Percentiles rank a stretch among this genome's conserved stretches.
These are phyloP conservation scores for Phytophthora fragariae DNA, from an alignment of 352 stramenopile species.

Conservation along the genomic window DNA sequence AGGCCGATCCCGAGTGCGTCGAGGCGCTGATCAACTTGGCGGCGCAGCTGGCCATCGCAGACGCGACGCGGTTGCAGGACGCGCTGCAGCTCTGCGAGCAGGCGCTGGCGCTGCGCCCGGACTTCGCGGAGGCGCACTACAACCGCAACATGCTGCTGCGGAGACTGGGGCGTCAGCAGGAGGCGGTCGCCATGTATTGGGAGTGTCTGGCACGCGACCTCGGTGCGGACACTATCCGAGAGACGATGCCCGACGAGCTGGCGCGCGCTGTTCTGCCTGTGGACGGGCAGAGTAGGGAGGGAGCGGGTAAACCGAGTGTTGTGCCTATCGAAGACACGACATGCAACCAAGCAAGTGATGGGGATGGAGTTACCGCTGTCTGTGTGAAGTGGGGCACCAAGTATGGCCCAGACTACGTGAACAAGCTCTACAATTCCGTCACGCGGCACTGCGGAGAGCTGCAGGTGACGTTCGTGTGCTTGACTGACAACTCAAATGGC, in stretches of 20 bases:
- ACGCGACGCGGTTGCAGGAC: conserved; percentile 32
- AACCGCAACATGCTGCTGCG: conserved; percentile 73
- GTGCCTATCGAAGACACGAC: neutral
- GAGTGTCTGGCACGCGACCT: conserved; percentile 89
- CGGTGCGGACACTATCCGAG: conserved; percentile 18
- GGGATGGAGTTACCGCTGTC: conserved; percentile 52
- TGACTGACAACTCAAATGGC: conserved; percentile 69
- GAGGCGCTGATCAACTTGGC: conserved; percentile 66
- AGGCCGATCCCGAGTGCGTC: conserved; percentile 31
- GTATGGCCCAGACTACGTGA: conserved; percentile 86
- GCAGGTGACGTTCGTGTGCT: conserved; percentile 62
- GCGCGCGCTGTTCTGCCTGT: conserved; percentile 60
- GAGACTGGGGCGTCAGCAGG: conserved; percentile 49
- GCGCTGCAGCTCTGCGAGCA: conserved; percentile 47
- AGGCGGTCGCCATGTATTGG: conserved; percentile 62
- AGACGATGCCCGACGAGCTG: conserved; percentile 6
- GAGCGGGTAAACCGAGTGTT: neutral
- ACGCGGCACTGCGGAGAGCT: conserved; percentile 34
- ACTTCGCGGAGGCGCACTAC: conserved; percentile 55
- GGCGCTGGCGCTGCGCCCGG: conserved; percentile 42
- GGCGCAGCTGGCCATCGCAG: conserved; percentile 52
- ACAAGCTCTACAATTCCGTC: conserved; percentile 65
- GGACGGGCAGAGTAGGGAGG: neutral
- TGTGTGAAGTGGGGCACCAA: conserved; percentile 91
- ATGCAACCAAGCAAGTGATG: conserved; percentile 7